Conservation (phyloP, 2,329 filamentous ascomycete species). For the Aureobasidium sp. region DNA sequence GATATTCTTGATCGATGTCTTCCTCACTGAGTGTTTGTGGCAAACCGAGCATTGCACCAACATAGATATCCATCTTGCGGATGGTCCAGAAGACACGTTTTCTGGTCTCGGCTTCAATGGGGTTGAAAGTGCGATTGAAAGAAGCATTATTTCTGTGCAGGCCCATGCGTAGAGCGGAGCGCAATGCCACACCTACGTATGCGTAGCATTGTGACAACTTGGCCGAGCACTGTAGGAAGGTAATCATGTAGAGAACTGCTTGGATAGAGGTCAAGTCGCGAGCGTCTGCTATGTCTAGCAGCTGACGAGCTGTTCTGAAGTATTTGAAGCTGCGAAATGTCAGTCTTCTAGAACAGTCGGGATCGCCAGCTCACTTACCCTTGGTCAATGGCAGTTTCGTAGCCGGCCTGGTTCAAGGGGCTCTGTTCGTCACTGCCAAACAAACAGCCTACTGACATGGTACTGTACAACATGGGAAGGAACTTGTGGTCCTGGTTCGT, state of each 20-base stretch:
- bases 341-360: not conserved
- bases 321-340: slow-evolving; percentile 37
- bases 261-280: slow-evolving; percentile 44
- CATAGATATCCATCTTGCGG: slow-evolving; percentile 46
- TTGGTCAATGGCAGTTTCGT: slow-evolving; percentile 42
- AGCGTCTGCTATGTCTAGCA: slow-evolving; percentile 48
- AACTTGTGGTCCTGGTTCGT: slow-evolving; percentile 41
- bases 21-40: slow-evolving; percentile 44
- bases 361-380: slow-evolving; percentile 32
- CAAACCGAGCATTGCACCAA: slow-evolving; percentile 44
- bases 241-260: slow-evolving; percentile 47
- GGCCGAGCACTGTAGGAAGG: slow-evolving; percentile 47
- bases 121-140: slow-evolving; percentile 40
- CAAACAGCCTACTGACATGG: slow-evolving; percentile 41
- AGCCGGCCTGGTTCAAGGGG: slow-evolving; percentile 33
- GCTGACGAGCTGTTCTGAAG: slow-evolving; percentile 41
- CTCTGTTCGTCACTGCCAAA: slow-evolving; percentile 37
- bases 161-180: slow-evolving; percentile 46
- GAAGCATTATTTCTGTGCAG: slow-evolving; percentile 37
- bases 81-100: slow-evolving; percentile 49
- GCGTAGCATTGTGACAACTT: slow-evolving; percentile 48
- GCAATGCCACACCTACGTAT: slow-evolving; percentile 45
- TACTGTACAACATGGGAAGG: slow-evolving; percentile 42
- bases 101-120: slow-evolving; percentile 42
- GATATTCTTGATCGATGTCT: slow-evolving; percentile 43